Percentiles rank a stretch among this genome's conserved stretches.
phyloP scores from a whole-genome alignment of 2,329 filamentous ascomycete genomes.

The Chaetomium olivaceum region DNA sequence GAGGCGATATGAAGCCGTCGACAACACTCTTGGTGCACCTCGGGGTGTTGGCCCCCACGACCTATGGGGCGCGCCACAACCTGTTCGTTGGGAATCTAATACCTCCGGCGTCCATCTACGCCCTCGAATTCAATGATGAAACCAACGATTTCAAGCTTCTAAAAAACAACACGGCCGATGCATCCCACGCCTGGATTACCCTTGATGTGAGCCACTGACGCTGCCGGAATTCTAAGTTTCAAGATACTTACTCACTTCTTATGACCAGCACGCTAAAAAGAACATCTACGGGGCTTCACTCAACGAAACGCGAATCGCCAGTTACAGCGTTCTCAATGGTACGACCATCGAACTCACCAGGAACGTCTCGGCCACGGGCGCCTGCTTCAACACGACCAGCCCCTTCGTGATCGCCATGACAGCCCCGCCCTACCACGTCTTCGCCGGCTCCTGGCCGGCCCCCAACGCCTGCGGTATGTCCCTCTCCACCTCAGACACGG shows the following conservation, averaged over 20 bases:
- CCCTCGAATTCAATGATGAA: constrained; percentile 66
- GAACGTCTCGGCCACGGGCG: constrained; percentile 9
- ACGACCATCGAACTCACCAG: constrained; percentile 19
- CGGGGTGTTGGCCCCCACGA: not conserved
- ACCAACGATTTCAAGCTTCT: constrained; percentile 57
- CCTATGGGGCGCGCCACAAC: constrained; percentile 48
- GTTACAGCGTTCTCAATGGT: constrained; percentile 20
- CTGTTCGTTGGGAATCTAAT: constrained; percentile 69
- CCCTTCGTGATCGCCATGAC: constrained; percentile 24
- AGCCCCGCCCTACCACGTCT: constrained; percentile 24
- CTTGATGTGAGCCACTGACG: constrained; percentile 23
- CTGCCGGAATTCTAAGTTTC: not conserved
- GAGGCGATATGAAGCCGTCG: not conserved
- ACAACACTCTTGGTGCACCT: not conserved
- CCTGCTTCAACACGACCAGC: constrained; percentile 24
- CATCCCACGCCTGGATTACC: constrained; percentile 29
- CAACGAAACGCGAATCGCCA: constrained; percentile 12
- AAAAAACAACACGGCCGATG: constrained; percentile 45
- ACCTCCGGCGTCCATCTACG: constrained; percentile 64
- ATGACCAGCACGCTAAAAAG: constrained; percentile 26
- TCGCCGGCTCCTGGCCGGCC: constrained; percentile 25
- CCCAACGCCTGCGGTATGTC: constrained; percentile 29
- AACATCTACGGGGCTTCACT: constrained; percentile 28
- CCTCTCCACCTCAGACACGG: constrained; percentile 19
- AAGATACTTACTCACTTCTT: not conserved